A percentile compares a stretch with the other conserved stretches of the same genome.
Conservation (phyloP, 1,284 basidiomycete genomes). For the Coniferiporia weirii region DNA sequence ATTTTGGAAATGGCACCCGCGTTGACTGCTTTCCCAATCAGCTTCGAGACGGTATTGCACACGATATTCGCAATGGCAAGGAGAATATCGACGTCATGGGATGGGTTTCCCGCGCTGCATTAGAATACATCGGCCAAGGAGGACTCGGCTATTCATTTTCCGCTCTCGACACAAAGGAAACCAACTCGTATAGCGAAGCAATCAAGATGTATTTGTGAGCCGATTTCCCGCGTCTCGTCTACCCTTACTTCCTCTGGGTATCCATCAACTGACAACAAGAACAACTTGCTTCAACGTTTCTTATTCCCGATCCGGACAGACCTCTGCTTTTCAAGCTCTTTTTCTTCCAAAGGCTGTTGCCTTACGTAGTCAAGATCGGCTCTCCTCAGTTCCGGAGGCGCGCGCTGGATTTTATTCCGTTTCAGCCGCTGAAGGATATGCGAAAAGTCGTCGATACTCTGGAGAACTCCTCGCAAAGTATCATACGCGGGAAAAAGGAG, state of each 20-base stretch:
- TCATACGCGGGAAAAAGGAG: slow-evolving; percentile 20
- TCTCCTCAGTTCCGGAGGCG: slow-evolving; percentile 5
- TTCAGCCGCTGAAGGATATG: slow-evolving; percentile 27
- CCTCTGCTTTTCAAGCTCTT: neutral
- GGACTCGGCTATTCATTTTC: slow-evolving; percentile 39
- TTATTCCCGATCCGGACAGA: neutral
- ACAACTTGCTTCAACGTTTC: neutral
- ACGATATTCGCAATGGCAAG: slow-evolving; percentile 15
- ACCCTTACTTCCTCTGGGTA: neutral
- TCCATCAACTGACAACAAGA: no score
- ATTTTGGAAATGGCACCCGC: slow-evolving; percentile 3
- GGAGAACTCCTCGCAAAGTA: slow-evolving; percentile 5
- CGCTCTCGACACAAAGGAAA: slow-evolving; percentile 21
- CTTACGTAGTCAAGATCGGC: slow-evolving; percentile 10
- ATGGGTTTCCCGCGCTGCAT: slow-evolving; percentile 34
- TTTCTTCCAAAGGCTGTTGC: slow-evolving; percentile 6
- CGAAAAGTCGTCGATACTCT: slow-evolving; percentile 2
- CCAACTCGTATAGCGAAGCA: neutral
- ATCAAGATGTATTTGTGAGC: neutral
- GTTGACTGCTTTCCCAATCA: slow-evolving; percentile 6
- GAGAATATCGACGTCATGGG: slow-evolving; percentile 33
- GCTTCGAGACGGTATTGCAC: slow-evolving; percentile 22
- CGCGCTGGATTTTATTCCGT: slow-evolving; percentile 24
- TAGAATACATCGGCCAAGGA: slow-evolving; percentile 30
- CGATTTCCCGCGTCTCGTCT: neutral